Evolutionary conservation across 192 early-diverging fungal genomes (phyloP).

Genomic region (Coemansia sp.): DNA sequence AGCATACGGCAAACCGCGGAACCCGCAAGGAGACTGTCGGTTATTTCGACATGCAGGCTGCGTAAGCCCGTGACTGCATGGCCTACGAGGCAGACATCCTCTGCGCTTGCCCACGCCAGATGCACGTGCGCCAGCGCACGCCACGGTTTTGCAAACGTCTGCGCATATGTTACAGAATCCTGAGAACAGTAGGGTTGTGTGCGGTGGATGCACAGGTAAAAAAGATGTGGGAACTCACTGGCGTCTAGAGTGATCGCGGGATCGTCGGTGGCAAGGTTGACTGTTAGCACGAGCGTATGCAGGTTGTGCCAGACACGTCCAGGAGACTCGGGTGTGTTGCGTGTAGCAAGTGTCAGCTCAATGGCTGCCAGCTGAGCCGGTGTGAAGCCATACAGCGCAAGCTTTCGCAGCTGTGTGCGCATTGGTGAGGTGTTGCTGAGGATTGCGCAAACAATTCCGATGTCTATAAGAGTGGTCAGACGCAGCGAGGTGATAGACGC

Average conservation of each 20-base stretch:
- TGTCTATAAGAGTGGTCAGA: slow-evolving; percentile 33
- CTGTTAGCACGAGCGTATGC: slow-evolving; percentile 9
- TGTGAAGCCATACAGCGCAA: slow-evolving; percentile 25
- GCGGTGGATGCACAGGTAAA: slow-evolving; percentile 2
- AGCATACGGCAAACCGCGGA: not conserved
- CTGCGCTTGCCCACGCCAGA: no score
- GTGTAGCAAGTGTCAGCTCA: slow-evolving; percentile 9
- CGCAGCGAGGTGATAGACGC: slow-evolving; percentile 14
- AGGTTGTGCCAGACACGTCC: slow-evolving; percentile 5
- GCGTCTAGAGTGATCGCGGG: slow-evolving; percentile 17
- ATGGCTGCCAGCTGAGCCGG: slow-evolving; percentile 18
- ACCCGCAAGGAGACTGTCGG: no score
- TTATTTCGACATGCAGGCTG: no score
- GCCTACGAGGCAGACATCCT: no score
- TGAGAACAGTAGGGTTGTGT: slow-evolving; percentile 3
- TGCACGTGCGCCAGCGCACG: not conserved
- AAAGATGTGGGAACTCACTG: slow-evolving; percentile 28
- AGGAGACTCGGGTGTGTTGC: not conserved
- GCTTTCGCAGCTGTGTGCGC: slow-evolving; percentile 8
- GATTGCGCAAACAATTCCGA: slow-evolving; percentile 27
- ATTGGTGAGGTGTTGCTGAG: slow-evolving; percentile 1
- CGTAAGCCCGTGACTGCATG: no score
- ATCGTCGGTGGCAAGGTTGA: slow-evolving; percentile 3
- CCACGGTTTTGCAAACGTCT: slow-evolving; percentile 35
- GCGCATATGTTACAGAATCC: no score